Evolutionary conservation across 1,139 yeast species (phyloP), one percentile per base, ranked within the genome.

Genomic region (Suhomyces taliae): DNA sequence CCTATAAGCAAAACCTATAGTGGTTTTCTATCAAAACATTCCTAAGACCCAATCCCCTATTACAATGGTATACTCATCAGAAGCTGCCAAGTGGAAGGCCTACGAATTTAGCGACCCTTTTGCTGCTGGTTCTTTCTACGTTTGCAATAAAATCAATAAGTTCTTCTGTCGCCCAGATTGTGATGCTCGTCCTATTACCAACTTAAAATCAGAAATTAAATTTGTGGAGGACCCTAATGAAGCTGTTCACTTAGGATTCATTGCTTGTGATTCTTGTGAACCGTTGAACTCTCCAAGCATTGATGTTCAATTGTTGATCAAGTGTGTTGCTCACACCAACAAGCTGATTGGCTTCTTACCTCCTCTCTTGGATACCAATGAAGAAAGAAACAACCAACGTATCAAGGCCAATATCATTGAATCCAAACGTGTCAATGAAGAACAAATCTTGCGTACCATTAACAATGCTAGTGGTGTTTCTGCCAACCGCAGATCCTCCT

Each of bases 151-250:
- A 52, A 58, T 67, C 32, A 62, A 63, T 36, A 68, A 69, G 44
- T 53, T 58, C 29, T 77, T 79, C 48, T 85, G 90, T 57, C 79
- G 88, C 48, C 90, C 91, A 2, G 86, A 82, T 59, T 85, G 90
- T 65, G 87, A 82, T 53, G 65, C 74, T 44, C 71, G 78, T 15
- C 76, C 79, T 33, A 65, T 69, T 52, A 64, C 76, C 44, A 73
- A 64, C 46, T 66, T 68, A 57, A 72, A 72, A 60, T 69, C 69
- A 40, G 79, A 81, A 39, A 67, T 76, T 34, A 69, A 71, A 49
- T 79, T 81, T 55, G 71, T 76, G 27, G 69, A 68, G 42, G 55
- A 64, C 12, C 60, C 70, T 5, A 58, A 61, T 1, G 76, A 74
- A n/a, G 87, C 87, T 24, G 34, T 70, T 4, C 51, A 55, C 8